Conservation (phyloP, 148 eudicot species). For the Pouteria glomerata region DNA sequence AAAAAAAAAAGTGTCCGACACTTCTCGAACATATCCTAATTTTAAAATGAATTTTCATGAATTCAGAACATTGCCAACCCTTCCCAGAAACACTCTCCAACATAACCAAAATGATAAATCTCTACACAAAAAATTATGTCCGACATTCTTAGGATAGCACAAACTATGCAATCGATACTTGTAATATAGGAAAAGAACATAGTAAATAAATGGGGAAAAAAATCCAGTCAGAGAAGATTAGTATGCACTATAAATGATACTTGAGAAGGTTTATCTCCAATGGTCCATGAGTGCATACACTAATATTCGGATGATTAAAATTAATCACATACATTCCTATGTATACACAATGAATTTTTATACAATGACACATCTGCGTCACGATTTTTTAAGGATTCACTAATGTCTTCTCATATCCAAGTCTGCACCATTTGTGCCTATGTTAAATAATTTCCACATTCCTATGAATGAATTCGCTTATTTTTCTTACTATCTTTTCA, state of each 20-base stretch:
- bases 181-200: background rate
- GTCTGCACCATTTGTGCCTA: background rate
- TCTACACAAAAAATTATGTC: background rate
- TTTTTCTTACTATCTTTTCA: too few species aligned
- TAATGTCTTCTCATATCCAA: background rate
- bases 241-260: background rate
- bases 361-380: background rate
- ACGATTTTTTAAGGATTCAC: background rate
- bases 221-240: background rate
- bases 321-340: background rate
- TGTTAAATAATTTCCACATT: background rate
- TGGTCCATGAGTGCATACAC: background rate
- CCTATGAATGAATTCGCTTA: background rate
- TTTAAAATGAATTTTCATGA: too few species aligned
- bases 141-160: background rate
- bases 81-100: background rate
- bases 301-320: background rate
- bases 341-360: too few species aligned
- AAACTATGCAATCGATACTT: background rate
- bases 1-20: slow-evolving; percentile 2
- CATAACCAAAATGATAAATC: background rate
- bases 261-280: background rate
- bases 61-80: too few species aligned
- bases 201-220: too few species aligned
- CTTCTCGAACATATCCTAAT: too few species aligned